Evolutionary conservation across 148 eudicot species (phyloP).

Genomic region (Rhododendron henanense): DNA sequence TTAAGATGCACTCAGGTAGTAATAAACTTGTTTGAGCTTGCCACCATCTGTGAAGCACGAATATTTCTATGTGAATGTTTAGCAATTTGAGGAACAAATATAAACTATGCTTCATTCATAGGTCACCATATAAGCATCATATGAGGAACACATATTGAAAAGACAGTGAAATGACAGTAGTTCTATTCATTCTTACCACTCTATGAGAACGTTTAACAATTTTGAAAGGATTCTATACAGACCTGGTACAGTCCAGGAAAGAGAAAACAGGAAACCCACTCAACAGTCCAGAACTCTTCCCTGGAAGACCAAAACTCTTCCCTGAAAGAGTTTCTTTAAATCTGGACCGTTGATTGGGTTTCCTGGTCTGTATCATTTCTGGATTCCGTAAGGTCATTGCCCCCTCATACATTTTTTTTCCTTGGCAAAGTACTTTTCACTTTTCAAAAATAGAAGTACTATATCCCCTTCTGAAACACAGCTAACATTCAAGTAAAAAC

Average conservation of each 20-base stretch:
- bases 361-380: too few relatives aligned
- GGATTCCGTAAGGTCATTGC: not conserved
- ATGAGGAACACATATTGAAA: not conserved
- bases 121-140: not conserved
- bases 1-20: not conserved
- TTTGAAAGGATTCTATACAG: not conserved
- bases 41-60: not conserved
- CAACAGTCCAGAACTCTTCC: too few relatives aligned
- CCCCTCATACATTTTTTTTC: not conserved
- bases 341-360: too few relatives aligned
- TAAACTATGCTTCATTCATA: not conserved
- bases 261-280: too few relatives aligned
- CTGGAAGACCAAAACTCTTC: too few relatives aligned
- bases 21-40: not conserved
- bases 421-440: not conserved
- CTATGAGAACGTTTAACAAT: not conserved
- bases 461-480: not conserved
- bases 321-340: too few relatives aligned
- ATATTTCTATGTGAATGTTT: not conserved
- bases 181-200: not conserved
- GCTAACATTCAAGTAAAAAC: not conserved
- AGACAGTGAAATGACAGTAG: not conserved
- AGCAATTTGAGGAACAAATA: not conserved
- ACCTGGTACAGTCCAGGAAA: too few relatives aligned
- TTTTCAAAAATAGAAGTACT: too few relatives aligned